Evolutionary conservation across 2,329 filamentous ascomycete species (phyloP).

Genomic region (Cladosporium sp.): DNA sequence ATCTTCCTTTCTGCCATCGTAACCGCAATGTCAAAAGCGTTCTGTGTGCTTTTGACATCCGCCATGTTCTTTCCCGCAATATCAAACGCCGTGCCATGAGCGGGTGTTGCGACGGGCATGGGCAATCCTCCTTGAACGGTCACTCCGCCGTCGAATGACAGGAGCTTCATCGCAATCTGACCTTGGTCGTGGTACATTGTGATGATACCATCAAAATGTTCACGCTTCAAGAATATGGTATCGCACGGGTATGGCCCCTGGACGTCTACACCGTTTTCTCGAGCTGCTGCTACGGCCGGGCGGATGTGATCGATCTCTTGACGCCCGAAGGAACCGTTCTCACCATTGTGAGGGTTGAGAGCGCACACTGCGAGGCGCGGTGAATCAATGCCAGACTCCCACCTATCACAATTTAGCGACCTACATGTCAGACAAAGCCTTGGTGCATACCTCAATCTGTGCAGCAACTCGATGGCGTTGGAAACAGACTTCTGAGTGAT

Average conservation of each 20-base stretch:
- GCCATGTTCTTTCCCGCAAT: slow-evolving; percentile 15
- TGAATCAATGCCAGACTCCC: slow-evolving; percentile 14
- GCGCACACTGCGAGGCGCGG: slow-evolving; percentile 13
- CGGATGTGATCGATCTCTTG: slow-evolving; percentile 16
- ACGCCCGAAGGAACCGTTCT: slow-evolving; percentile 13
- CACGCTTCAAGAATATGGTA: slow-evolving; percentile 10
- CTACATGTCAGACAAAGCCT: too few relatives aligned
- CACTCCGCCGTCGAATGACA: slow-evolving; percentile 15
- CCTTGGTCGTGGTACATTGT: slow-evolving; percentile 17
- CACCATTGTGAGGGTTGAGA: slow-evolving; percentile 16
- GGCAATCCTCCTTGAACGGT: slow-evolving; percentile 15
- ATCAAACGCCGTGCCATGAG: slow-evolving; percentile 15
- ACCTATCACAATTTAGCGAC: neutral
- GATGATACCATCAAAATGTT: slow-evolving; percentile 13
- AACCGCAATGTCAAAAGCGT: slow-evolving; percentile 14
- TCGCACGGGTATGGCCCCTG: slow-evolving; percentile 14
- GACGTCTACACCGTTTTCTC: slow-evolving; percentile 11
- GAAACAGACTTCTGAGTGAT: slow-evolving; percentile 8
- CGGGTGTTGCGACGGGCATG: slow-evolving; percentile 14
- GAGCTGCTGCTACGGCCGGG: slow-evolving; percentile 11
- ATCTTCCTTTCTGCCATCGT: slow-evolving; percentile 13
- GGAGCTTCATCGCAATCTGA: slow-evolving; percentile 14
- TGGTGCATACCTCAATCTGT: slow-evolving; percentile 10
- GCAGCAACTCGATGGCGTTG: slow-evolving; percentile 13
- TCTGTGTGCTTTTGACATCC: slow-evolving; percentile 13